Evolutionary conservation across 164 flowering plant species (phyloP), one percentile per base, ranked within the genome.

Genomic region (Magnolia sinica): DNA sequence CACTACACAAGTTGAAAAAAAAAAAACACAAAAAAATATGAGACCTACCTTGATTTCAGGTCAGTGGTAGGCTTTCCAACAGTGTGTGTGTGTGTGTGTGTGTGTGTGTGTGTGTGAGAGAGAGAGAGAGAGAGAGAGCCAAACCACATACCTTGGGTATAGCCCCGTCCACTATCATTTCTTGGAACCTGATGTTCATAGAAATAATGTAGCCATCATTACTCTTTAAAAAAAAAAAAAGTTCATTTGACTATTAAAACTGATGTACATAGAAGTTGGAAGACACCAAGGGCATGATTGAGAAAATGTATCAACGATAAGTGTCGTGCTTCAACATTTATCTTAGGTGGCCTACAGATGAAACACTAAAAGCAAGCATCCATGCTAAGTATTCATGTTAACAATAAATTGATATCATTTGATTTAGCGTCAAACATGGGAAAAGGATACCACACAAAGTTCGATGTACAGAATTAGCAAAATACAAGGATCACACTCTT

Each of bases 71-170:
- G 29, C 29, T 27, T 27, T 27, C 29, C 29, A 27, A 27, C 29
- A 27, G 24, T 23, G 24, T 23, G 24, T 1, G 1, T 23, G 29
- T 27, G 29, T 27, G 29, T 27, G 29, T 27, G 29, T 1, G 29
- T 27, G 29, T 27, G 29, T 27, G 29, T 27, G 29, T 27, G 29
- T 49, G 45, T 73, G 73, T 76, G 22, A 68, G 61, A 63, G 19
- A 18, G 64, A 67, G 19, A 23, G 45, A 18, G 24, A 65, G 70
- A 71, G 7, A 68, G 24, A 50, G 8, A 45, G 70, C 13, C 51
- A 71, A 74, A 2, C 11, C 31, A 74, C 71, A 14, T 90, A 89
- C 94, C 92, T 64, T 61, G 82, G 75, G 77, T 79, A 76, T 73
- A 79, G 83, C 77, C 78, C 79, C 74, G 82, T 73, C 72, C 84